Base-by-base conservation (phyloP, 345 rosid genomes). In the Luvunga scandens region DNA sequence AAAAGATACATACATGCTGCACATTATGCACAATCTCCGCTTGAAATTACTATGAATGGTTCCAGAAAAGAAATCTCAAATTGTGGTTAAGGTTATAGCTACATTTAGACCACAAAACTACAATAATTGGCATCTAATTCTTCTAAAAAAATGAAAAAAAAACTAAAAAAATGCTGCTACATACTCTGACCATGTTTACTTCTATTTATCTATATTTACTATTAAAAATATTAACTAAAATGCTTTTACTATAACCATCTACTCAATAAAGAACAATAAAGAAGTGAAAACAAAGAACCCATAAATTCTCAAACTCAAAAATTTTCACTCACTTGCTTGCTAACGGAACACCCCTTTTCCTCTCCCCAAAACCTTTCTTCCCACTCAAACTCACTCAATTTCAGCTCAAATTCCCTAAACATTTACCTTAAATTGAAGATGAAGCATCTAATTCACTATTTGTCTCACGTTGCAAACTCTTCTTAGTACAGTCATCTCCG, bases 401-500 rank as follows among this genome's bases (percentile, higher is more conserved):
- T 64, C 38, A 2, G 6, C 13, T 4, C 7, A 38, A 38, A 21
- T 59, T 16, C 67, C 7, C 24, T 9, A 30, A 31, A 31, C 22
- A 6, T 6, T 61, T 28, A 7, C 14, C 39, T 33, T 3, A 30
- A 5, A 4, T 30, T 39, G 36, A 33, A 16, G 36, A 95, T 92
- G 98, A 94, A 94, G 93, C 90, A 89, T 10, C 80, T 94, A 1
- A 92, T 94, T 73, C 93, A 97, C 80, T 97, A 95, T 33, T 86
- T 96, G 76, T 90, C 97, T 3, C 91, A 95, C n/a, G 95, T 94
- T 62, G 94, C 97, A 6, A 97, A 96, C 70, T 95, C 96, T n/a
- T 88, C 91, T 1, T 87, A 91, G 50, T 94, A 96, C 89, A 85
- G 85, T 59, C 91, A 91, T 75, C 95, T 96, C 79, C 85, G 90